Percentiles rank a stretch among this genome's conserved stretches.
phyloP scores from a whole-genome alignment of 2,329 filamentous ascomycete genomes.

The Diplodia sapinea region DNA sequence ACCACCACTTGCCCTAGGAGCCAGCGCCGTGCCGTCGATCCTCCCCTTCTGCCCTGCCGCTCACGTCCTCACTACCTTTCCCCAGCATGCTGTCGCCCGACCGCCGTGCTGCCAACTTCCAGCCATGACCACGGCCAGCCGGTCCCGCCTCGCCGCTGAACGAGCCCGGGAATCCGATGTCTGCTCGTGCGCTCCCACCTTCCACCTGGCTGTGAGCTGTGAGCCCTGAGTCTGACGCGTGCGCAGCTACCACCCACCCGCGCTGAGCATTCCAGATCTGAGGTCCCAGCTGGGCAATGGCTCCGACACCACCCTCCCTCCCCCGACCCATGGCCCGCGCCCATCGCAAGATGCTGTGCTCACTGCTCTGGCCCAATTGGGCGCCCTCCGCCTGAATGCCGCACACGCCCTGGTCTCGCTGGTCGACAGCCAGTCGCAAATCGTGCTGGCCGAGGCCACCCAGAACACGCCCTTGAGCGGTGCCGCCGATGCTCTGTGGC shows the following conservation, averaged over 20 bases:
- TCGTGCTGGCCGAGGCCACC: constrained; percentile 47
- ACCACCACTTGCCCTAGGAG: no score
- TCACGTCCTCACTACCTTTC: no score
- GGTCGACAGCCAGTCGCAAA: constrained; percentile 46
- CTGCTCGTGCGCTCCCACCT: background rate
- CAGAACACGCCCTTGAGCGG: constrained; percentile 36
- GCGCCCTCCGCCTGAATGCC: constrained; percentile 46
- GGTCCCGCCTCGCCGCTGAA: background rate
- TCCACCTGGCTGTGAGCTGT: no score
- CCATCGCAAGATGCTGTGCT: constrained; percentile 42
- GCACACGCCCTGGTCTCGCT: constrained; percentile 46
- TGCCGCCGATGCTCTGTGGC: constrained; percentile 41
- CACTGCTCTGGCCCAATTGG: constrained; percentile 47
- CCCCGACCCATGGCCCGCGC: constrained; percentile 35
- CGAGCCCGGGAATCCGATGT: constrained; percentile 8
- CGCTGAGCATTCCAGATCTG: background rate
- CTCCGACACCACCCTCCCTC: constrained; percentile 30
- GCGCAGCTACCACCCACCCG: constrained; percentile 5
- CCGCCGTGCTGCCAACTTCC: background rate
- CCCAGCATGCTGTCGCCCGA: no score
- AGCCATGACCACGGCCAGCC: background rate
- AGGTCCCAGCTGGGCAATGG: background rate
- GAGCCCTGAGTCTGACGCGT: background rate
- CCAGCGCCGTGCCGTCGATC: no score
- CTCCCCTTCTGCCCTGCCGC: no score